These are phyloP conservation scores for Cladosporium austrohemisphaericum DNA, from an alignment of 2,329 filamentous ascomycete genomes.

Conservation along the genomic window DNA sequence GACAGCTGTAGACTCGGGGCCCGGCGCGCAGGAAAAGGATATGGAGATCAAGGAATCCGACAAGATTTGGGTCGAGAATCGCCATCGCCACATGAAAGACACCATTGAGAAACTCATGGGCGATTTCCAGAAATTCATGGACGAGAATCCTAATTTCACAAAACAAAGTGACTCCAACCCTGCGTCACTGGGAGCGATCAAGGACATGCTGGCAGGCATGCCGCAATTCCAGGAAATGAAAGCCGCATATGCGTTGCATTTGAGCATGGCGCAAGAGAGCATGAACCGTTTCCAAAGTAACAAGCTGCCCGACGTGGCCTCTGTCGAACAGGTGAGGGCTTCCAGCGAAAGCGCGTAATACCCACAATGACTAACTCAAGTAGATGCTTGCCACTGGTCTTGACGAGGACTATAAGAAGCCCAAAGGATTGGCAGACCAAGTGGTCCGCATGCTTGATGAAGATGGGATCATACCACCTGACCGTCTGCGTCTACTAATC, in stretches of 20 bases:
- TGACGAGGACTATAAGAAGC: conserved; percentile 87
- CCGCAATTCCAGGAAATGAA: conserved; percentile 96
- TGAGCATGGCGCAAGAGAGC: conserved; percentile 95
- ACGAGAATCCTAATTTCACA: conserved; percentile 88
- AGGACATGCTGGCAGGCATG: conserved; percentile 92
- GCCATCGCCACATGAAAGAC: conserved; percentile 96
- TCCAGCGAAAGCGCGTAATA: not conserved
- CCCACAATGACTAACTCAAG: not conserved
- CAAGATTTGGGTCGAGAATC: conserved; percentile 90
- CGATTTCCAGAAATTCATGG: conserved; percentile 89
- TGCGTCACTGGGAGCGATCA: conserved; percentile 72
- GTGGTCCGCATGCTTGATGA: conserved; percentile 87
- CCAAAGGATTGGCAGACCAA: conserved; percentile 82
- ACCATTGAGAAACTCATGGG: conserved; percentile 89
- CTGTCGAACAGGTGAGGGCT: conserved; percentile 69
- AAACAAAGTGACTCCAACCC: conserved; percentile 50
- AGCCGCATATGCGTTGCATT: conserved; percentile 86
- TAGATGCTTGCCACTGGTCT: conserved; percentile 80
- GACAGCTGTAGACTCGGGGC: conserved; percentile 72
- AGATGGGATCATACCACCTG: conserved; percentile 64
- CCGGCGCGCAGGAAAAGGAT: conserved; percentile 74
- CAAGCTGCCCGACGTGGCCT: conserved; percentile 82
- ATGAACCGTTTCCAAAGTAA: conserved; percentile 87
- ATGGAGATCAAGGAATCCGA: conserved; percentile 89
- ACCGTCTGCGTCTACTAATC: conserved; percentile 79